Evolutionary conservation across 2,329 filamentous ascomycete genomes (phyloP).

Genomic region (Aspergillus ustus): DNA sequence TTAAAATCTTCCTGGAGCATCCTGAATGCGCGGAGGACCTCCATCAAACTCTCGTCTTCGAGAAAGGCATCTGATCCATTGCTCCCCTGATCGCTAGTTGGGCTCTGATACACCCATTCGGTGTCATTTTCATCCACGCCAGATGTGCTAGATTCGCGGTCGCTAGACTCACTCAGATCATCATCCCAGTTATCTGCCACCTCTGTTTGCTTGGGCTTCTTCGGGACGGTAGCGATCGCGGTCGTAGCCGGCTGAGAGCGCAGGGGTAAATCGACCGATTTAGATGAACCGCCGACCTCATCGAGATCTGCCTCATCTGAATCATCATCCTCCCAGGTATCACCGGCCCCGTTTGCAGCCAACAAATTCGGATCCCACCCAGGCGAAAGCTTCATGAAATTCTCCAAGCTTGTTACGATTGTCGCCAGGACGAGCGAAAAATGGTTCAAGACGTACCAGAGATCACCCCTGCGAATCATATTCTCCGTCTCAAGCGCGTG

Average conservation of each 20-base stretch:
- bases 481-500: constrained; percentile 67
- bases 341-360: constrained; percentile 35
- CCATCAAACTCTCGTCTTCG: constrained; percentile 15
- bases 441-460: constrained; percentile 75
- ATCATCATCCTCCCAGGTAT: constrained; percentile 29
- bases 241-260: background rate
- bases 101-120: background rate
- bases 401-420: constrained; percentile 38
- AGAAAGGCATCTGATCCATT: background rate
- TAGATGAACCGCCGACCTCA: background rate
- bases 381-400: constrained; percentile 34
- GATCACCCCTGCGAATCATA: constrained; percentile 66
- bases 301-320: constrained; percentile 21
- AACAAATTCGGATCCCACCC: constrained; percentile 22
- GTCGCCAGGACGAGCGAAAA: constrained; percentile 58
- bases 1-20: constrained; percentile 39
- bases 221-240: background rate
- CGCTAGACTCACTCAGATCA: constrained; percentile 17
- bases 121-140: background rate
- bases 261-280: background rate
- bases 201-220: constrained; percentile 14
- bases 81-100: background rate
- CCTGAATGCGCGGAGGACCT: constrained; percentile 35
- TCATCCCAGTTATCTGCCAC: constrained; percentile 34
- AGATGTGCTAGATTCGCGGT: background rate